A percentile compares a stretch with the other conserved stretches of the same genome.
Conservation (phyloP, 2,329 filamentous ascomycete genomes). For the Bipolaris cookei region DNA sequence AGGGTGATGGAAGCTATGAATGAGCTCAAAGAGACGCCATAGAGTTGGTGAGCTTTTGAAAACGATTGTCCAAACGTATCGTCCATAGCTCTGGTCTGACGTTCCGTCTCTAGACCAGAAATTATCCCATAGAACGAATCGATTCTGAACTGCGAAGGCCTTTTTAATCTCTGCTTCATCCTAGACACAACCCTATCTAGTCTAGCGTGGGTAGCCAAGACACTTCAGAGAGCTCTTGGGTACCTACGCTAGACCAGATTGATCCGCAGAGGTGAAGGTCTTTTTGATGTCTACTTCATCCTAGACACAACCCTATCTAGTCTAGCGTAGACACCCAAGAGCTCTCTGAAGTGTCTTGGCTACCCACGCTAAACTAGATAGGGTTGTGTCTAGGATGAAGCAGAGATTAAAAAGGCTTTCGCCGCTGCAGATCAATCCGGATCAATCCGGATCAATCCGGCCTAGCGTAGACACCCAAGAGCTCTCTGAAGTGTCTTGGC, state of each 20-base stretch:
- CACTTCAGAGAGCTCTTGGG: not conserved
- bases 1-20: constrained; percentile 15
- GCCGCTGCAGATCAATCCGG: no score
- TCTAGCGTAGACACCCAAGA: not conserved
- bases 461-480: not conserved
- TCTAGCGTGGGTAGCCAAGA: not conserved
- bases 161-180: not conserved
- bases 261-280: not conserved
- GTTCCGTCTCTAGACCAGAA: not conserved
- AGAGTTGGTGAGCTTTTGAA: constrained; percentile 14
- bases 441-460: no score
- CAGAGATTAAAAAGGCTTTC: no score
- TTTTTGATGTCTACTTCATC: not conserved
- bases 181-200: not conserved
- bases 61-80: constrained; percentile 14
- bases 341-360: not conserved
- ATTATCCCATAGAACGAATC: not conserved
- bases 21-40: constrained; percentile 8
- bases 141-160: not conserved
- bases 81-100: constrained; percentile 9
- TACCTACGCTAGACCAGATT: not conserved
- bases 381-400: no score
- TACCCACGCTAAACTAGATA: not conserved
- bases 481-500: not conserved
- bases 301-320: no score